Conservation (phyloP, 169 alveolate genomes). For the Cryptosporidium canis region DNA sequence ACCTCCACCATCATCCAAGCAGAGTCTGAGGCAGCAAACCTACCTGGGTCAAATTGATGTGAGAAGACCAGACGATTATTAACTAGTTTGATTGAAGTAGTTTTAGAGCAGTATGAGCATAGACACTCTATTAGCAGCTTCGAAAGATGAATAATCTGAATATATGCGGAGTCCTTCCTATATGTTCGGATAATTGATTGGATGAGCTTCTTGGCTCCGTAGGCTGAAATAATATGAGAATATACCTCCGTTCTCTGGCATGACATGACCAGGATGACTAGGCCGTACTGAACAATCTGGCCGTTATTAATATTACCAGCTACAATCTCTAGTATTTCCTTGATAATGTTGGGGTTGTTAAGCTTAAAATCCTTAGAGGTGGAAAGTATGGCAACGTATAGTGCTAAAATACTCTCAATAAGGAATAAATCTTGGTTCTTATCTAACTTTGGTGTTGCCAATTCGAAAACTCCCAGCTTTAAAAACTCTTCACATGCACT, state of each 20-base stretch:
- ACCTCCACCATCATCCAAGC: background rate
- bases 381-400: constrained; percentile 16
- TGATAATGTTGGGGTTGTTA: constrained; percentile 29
- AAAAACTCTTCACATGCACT: constrained; percentile 39
- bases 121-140: background rate
- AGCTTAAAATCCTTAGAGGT: constrained; percentile 41
- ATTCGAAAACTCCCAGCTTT: constrained; percentile 43
- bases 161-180: background rate
- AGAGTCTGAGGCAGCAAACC: too few relatives aligned
- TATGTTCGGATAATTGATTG: background rate
- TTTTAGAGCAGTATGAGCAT: constrained; percentile 37
- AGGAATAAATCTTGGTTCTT: constrained; percentile 23
- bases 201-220: constrained; percentile 14
- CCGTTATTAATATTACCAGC: background rate
- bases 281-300: background rate
- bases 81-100: constrained; percentile 6
- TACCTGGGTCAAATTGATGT: constrained; percentile 59
- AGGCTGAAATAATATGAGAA: constrained; percentile 49
- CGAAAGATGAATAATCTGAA: background rate
- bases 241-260: constrained; percentile 61
- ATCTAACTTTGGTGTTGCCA: constrained; percentile 30
- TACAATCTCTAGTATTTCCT: constrained; percentile 4
- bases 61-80: constrained; percentile 36
- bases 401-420: constrained; percentile 44
- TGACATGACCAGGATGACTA: constrained; percentile 20